Conservation (phyloP, 495 filamentous ascomycete species). For the Amorphotheca resinae region DNA sequence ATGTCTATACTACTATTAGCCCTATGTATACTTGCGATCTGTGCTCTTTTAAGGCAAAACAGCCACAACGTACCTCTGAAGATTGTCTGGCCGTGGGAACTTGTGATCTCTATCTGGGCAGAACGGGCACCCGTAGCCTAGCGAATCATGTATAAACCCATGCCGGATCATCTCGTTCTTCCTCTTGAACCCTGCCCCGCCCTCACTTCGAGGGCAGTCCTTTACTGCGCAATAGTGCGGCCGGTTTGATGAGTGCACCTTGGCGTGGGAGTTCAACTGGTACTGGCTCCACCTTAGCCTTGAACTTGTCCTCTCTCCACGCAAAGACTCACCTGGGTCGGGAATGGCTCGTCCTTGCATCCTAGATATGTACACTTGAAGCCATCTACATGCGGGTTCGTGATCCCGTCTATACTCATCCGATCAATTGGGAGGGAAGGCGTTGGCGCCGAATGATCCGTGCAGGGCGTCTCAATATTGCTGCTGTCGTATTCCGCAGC, state of each 20-base stretch:
- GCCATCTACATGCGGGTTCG: constrained; percentile 28
- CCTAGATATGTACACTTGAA: constrained; percentile 49
- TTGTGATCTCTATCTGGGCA: constrained; percentile 91
- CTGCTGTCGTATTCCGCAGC: constrained; percentile 17
- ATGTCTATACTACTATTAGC: constrained; percentile 24
- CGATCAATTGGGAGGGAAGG: constrained; percentile 26
- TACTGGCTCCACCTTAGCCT: too few species aligned
- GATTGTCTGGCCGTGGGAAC: constrained; percentile 90
- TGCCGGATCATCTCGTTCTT: constrained; percentile 99
- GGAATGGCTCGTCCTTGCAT: constrained; percentile 77
- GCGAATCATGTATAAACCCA: constrained; percentile 85
- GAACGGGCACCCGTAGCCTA: constrained; percentile 93
- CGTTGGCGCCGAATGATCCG: constrained; percentile 19
- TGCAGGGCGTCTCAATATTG: constrained; percentile 20
- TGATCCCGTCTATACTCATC: constrained; percentile 39
- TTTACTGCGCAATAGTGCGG: constrained; percentile 86
- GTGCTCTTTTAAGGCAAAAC: not conserved
- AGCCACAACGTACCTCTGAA: constrained; percentile 64
- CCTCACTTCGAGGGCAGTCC: constrained; percentile 62
- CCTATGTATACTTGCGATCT: not conserved
- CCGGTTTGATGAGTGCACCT: constrained; percentile 80
- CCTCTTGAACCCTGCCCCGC: constrained; percentile 89
- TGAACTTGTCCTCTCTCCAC: too few species aligned
- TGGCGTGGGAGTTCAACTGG: constrained; percentile 72
- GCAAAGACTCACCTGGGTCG: constrained; percentile 57